Evolutionary conservation across 1,284 basidiomycete species (phyloP).

Genomic region (Malassezia furfur): DNA sequence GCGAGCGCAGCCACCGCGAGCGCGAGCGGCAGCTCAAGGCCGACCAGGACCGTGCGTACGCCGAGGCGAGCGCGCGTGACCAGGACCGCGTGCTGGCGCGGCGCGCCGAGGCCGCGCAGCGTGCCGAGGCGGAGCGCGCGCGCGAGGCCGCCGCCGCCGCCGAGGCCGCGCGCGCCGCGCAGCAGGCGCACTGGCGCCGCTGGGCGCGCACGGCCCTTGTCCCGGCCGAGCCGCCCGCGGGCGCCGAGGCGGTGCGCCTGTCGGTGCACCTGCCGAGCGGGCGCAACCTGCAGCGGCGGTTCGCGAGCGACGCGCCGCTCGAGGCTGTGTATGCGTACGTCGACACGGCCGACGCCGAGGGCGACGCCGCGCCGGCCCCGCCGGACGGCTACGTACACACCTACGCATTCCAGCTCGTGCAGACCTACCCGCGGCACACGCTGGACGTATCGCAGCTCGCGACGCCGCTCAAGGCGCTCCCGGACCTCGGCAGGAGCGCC

Average conservation of each 20-base stretch:
- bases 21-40: constrained; percentile 31
- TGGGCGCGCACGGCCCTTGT: constrained; percentile 31
- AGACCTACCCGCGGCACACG: constrained; percentile 28
- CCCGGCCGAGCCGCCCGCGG: constrained; percentile 21
- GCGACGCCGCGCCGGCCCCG: neutral
- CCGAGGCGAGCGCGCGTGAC: constrained; percentile 27
- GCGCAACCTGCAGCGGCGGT: constrained; percentile 24
- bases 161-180: neutral
- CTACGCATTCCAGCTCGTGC: constrained; percentile 33
- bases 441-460: neutral
- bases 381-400: constrained; percentile 20
- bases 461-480: constrained; percentile 19
- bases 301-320: constrained; percentile 20
- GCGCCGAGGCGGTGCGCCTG: constrained; percentile 15
- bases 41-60: constrained; percentile 37
- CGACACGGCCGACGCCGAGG: constrained; percentile 18
- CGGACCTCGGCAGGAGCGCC: constrained; percentile 25
- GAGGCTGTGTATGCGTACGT: constrained; percentile 32
- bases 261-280: constrained; percentile 36
- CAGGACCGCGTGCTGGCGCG: constrained; percentile 22
- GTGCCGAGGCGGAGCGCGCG: constrained; percentile 16
- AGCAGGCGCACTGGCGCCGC: constrained; percentile 23
- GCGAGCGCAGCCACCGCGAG: constrained; percentile 24
- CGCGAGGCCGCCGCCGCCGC: neutral
- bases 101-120: constrained; percentile 23